Evolutionary conservation across 306 rosid genomes (phyloP), one percentile per base, ranked within the genome.

Genomic region (Vigna mungo): DNA sequence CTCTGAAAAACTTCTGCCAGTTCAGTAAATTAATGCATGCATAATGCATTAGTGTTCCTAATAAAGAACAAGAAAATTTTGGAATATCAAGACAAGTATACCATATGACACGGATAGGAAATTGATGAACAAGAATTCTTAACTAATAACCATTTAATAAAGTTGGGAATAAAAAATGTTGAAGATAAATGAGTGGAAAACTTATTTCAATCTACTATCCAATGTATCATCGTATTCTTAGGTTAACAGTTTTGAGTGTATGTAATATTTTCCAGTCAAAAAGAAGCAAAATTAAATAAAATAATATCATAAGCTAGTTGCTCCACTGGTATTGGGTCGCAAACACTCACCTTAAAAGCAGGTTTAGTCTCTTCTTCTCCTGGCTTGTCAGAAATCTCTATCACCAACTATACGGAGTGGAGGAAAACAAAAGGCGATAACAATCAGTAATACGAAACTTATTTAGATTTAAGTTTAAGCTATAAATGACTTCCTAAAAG

Each of bases 341-440:
- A 49, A 84, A 48, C 74, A 83, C 76, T 89, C 84, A 85, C 98
- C 97, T 95, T 95, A 86, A 95, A 95, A 58, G 98, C 96, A 83
- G 98, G 97, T 78, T 95, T 87, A 52, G 90, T 76, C 83, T 95
- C 98, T 83, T 89, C 90, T 79, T 87, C 86, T 52, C 98, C 97
- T 1, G 97, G 93, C 87, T 88, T 92, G 89, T 95, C 97, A 71
- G 98, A 92, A 85, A 95, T 92, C 89, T 95, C 98, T 71, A 95
- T 95, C 65, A 87, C 98, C 98, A 90, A 92, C 98, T 95, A 76
- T 75, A 77, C 18, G 60, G 23, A 70, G 72, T 34, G 55, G 11
- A 73, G 82, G 32, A 49, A 78, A 48, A 72, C 47, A 82, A 34
- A 15, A 69, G 81, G 55, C 74, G 51, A 62, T 15, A 30, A 18